These are phyloP conservation scores for Phlebopus sp. DNA, from an alignment of 1,284 basidiomycete genomes.

Conservation along the genomic window DNA sequence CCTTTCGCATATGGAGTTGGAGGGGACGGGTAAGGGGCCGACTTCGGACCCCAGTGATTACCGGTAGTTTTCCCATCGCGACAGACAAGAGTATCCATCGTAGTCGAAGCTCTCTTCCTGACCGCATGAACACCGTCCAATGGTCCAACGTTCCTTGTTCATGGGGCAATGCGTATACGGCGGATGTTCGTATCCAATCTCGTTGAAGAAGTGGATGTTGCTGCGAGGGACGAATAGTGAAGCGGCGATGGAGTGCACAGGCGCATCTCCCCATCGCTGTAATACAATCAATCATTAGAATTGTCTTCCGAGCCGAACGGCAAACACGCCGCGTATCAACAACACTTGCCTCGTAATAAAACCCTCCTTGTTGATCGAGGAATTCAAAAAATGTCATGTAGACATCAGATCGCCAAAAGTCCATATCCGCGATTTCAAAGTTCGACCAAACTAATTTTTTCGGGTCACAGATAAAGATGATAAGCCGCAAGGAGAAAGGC, in stretches of 20 bases:
- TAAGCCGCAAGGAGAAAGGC: neutral
- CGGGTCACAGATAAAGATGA: neutral
- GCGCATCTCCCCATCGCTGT: constrained; percentile 85
- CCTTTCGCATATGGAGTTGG: neutral
- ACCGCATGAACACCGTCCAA: constrained; percentile 50
- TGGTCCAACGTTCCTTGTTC: constrained; percentile 35
- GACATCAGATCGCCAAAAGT: constrained; percentile 78
- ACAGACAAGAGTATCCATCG: constrained; percentile 26
- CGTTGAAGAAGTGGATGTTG: constrained; percentile 74
- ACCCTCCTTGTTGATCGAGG: constrained; percentile 77
- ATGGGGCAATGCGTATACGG: constrained; percentile 63
- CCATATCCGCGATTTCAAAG: constrained; percentile 83
- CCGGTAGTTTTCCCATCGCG: constrained; percentile 17
- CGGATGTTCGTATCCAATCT: constrained; percentile 52
- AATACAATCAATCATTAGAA: constrained; percentile 9
- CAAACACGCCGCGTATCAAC: neutral
- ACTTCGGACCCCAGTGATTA: constrained; percentile 1
- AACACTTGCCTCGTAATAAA: constrained; percentile 72
- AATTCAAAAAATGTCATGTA: constrained; percentile 80
- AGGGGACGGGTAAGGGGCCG: neutral
- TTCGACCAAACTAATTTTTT: constrained; percentile 69
- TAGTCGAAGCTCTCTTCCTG: constrained; percentile 47
- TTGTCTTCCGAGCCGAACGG: neutral
- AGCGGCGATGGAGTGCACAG: constrained; percentile 81
- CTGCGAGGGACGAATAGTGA: constrained; percentile 67